Evolutionary conservation across 2,329 filamentous ascomycete species (phyloP).

Genomic region (Fonsecaea erecta): DNA sequence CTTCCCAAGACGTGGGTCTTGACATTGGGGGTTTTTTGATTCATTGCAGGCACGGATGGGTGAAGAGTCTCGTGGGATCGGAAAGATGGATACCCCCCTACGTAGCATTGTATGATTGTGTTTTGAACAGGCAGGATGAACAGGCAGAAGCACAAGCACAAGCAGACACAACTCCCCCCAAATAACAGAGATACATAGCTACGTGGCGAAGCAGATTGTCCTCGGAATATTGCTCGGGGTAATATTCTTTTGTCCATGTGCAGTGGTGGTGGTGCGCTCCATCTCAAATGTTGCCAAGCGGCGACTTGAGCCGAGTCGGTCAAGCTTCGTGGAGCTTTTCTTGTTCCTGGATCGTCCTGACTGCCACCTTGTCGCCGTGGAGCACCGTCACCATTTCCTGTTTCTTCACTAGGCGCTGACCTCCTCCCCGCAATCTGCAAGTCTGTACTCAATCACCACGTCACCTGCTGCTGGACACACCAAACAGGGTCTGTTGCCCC

Average conservation of each 20-base stretch:
- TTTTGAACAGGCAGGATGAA: background rate
- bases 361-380: background rate
- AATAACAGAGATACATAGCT: background rate
- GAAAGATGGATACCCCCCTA: conserved; percentile 27
- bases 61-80: conserved; percentile 11
- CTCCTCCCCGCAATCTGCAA: background rate
- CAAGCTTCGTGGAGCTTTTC: conserved; percentile 6
- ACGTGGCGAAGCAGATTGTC: background rate
- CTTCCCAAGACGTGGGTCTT: background rate
- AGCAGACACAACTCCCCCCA: background rate
- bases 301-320: background rate
- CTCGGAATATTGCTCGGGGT: conserved; percentile 14
- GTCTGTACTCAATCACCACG: background rate
- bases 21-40: conserved; percentile 1
- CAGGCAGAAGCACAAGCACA: background rate
- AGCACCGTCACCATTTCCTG: background rate
- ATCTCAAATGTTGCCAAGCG: background rate
- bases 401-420: background rate
- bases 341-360: background rate
- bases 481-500: conserved; percentile 1
- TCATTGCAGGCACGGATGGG: conserved; percentile 8
- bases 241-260: too few species aligned
- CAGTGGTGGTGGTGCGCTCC: background rate
- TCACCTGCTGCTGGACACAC: background rate
- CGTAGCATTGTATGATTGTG: conserved; percentile 24